A percentile compares a stretch with the other conserved stretches of the same genome.
Conservation (phyloP, 768 basidiomycete genomes). For the Naganishia randhawae region DNA sequence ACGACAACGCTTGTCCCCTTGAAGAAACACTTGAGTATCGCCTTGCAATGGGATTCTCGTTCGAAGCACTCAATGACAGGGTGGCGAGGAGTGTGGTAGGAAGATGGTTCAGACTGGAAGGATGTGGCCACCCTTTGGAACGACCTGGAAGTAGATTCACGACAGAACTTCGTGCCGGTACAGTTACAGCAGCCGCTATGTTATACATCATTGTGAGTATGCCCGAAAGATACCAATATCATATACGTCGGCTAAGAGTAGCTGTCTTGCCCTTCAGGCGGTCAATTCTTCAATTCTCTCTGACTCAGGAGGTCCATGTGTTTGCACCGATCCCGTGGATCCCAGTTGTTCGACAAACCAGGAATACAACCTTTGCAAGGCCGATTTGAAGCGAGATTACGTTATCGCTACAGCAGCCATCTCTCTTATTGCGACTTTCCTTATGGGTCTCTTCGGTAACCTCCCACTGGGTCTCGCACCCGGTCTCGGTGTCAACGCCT, state of each 20-base stretch:
- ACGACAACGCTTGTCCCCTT: background rate
- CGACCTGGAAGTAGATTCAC: constrained; percentile 63
- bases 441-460: constrained; percentile 81
- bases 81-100: constrained; percentile 56
- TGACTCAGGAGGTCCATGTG: constrained; percentile 75
- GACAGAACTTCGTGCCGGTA: constrained; percentile 48
- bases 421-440: constrained; percentile 66
- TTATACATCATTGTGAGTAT: constrained; percentile 64
- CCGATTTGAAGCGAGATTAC: constrained; percentile 63
- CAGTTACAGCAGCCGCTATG: constrained; percentile 64
- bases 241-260: background rate
- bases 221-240: background rate
- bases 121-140: constrained; percentile 63
- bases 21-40: background rate
- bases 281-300: constrained; percentile 78
- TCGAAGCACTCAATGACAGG: constrained; percentile 35
- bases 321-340: constrained; percentile 57
- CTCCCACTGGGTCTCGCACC: constrained; percentile 83
- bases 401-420: constrained; percentile 79
- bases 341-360: constrained; percentile 42
- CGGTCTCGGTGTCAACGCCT: constrained; percentile 67
- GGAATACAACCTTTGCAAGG: constrained; percentile 47
- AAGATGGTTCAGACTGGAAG: constrained; percentile 70
- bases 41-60: constrained; percentile 30
- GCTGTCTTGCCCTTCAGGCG: constrained; percentile 48